Evolutionary conservation across 1,139 yeast genomes (phyloP), one percentile per base, ranked within the genome.

Genomic region (Pichiaceae sp.): DNA sequence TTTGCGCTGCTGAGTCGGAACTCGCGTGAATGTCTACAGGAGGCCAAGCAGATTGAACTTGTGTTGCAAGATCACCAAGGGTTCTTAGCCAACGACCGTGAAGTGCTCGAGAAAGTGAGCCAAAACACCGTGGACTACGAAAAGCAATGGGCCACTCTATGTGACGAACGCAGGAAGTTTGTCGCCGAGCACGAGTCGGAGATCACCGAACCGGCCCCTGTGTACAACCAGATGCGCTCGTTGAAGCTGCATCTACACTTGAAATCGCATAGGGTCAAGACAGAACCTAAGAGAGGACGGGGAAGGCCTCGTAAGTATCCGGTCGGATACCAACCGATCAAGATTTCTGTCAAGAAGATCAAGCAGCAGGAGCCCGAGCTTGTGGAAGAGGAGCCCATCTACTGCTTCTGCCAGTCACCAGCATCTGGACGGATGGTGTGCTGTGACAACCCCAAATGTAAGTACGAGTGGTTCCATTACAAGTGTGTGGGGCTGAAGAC

Each of bases 391-490:
- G 27, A 38, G 34, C 16, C 16, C n/a, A 15, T 29, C 23, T 80
- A 79, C 52, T 81, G 91, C 59, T 66, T 75, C 51, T 81, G 91
- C 53, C 76, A 73, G 45, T 64, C 81, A 15, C 80, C 77, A 1
- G 75, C 84, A 2, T 78, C 69, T 58, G 89, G 89, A 12, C 80
- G 74, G 44, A 81, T 81, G 91, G 76, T 81, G 55, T 87, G 86
- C 0, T 81, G 91, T 55, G 91, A 81, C 51, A 78, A 81, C 41
- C 75, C 74, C 17, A 73, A 74, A 42, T 81, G 91, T 59, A 68
- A 73, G 45, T 70, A 62, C 45, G 85, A 78, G 52, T 81, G 91
- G 91, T 81, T 79, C 53, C 91, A 81, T 56, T 80, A 83, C 68
- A 66, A 71, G 41, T 81, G 91, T 65, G 85, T 81, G 36, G 83